phyloP scores from a whole-genome alignment of 352 stramenopile genomes.

The Elongisporangium anandrum region DNA sequence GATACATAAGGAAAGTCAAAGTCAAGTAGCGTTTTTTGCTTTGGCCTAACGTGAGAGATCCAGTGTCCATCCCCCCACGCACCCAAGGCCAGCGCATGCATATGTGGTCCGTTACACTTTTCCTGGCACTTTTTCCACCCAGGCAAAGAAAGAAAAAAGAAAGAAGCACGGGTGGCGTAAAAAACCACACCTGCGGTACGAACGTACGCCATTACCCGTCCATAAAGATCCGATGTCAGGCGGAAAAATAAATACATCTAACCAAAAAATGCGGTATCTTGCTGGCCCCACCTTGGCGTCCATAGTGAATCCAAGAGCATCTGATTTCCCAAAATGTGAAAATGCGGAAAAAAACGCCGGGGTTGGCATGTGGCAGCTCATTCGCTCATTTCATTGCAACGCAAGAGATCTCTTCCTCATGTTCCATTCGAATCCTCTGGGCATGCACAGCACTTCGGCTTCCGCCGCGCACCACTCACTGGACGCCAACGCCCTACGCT shows the following conservation, averaged over 20 bases:
- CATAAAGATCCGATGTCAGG: background rate
- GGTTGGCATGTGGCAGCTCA: background rate
- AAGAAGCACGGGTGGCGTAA: background rate
- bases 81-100: background rate
- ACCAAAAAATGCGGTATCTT: background rate
- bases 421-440: background rate
- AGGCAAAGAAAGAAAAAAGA: background rate
- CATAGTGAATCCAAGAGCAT: background rate
- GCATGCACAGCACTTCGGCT: slow-evolving; percentile 1
- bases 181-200: background rate
- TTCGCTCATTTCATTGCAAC: background rate
- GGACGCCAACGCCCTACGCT: background rate
- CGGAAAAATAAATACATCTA: background rate
- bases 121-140: background rate
- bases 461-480: slow-evolving; percentile 18
- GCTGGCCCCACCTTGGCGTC: background rate
- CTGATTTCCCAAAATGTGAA: background rate
- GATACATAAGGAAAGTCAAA: background rate
- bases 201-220: background rate
- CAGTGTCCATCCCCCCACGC: background rate
- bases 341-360: background rate
- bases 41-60: background rate
- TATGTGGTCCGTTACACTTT: background rate
- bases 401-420: slow-evolving; percentile 2
- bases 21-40: background rate